Evolutionary conservation across 169 alveolate species (phyloP), one percentile per base, ranked within the genome.

Genomic region (Plasmodium fragile): DNA sequence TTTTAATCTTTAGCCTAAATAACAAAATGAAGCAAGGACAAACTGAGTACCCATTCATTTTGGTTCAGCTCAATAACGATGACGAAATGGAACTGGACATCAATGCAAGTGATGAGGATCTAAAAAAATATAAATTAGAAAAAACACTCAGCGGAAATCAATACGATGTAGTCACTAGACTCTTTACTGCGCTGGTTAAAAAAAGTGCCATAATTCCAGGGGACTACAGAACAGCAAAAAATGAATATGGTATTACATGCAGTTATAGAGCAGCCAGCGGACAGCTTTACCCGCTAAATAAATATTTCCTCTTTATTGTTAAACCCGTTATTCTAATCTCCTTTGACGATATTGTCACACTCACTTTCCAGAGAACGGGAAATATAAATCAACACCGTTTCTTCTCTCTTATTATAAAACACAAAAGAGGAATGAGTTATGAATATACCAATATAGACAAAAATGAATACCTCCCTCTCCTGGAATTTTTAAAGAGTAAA

Each of bases 221-320:
- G 45, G 99, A 97, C 82, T 98, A 97, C 95, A 98, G 97, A 87
- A 97, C 99, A 32, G 97, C 97, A 55, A 98, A 97, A 96, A 97
- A 97, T 80, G 97, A 95, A 65, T 95, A 96, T 72, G 97, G 95
- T 8, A 83, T 99, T 49, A 98, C 99, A 78, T 99, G 99, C 96
- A 98, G 99, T 59, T 98, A 98, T 92, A 98, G 98, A 92, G 99
- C 99, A 3, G 97, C 97, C 45, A 99, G 99, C 87, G 99, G 99
- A 13, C 98, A 97, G 77, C 95, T 99, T 45, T 99, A 98, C 90
- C 99, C 99, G 13, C 97, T 99, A 81, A 97, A 98, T 94, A 98
- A 98, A 73, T 96, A 98, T 55, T 96, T 99, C 75, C 97, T 99
- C 36, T 99, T 98, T 96, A 98, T 99, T 49, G 98, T 97, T 81